Evolutionary conservation across 2,329 filamentous ascomycete genomes (phyloP).

Genomic region (Bipolaris gigantea): DNA sequence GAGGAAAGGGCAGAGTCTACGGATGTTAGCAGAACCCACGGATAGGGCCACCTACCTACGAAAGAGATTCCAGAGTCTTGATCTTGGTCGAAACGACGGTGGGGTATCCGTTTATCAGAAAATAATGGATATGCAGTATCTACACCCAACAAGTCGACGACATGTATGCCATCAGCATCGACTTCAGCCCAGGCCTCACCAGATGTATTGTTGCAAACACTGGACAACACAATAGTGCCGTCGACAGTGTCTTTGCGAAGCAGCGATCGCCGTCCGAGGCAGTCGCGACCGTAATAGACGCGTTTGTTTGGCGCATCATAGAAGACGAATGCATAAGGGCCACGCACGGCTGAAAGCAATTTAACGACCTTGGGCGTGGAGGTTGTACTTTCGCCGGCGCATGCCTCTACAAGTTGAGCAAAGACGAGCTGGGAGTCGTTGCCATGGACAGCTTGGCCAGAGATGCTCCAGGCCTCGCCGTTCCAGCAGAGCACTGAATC

Average conservation of each 20-base stretch:
- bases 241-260: constrained; percentile 59
- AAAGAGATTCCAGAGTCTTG: constrained; percentile 20
- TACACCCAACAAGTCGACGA: constrained; percentile 56
- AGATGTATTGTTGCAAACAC: constrained; percentile 43
- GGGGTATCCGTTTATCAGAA: constrained; percentile 26
- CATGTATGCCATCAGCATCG: constrained; percentile 79
- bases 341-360: constrained; percentile 47
- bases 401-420: constrained; percentile 53
- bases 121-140: constrained; percentile 3
- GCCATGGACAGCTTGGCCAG: constrained; percentile 59
- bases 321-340: constrained; percentile 89
- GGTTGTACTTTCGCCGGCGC: background rate
- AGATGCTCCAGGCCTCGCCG: constrained; percentile 87
- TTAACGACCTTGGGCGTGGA: constrained; percentile 20
- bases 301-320: constrained; percentile 65
- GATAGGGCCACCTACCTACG: constrained; percentile 37
- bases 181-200: constrained; percentile 71
- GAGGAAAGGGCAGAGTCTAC: constrained; percentile 49
- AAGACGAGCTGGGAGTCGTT: constrained; percentile 81
- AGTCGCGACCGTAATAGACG: constrained; percentile 84
- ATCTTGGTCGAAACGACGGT: constrained; percentile 18
- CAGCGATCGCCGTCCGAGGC: constrained; percentile 82
- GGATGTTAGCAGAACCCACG: constrained; percentile 21
- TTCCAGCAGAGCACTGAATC: constrained; percentile 90
- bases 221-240: constrained; percentile 41